Evolutionary conservation across 2,329 filamentous ascomycete species (phyloP), one percentile per base, ranked within the genome.

Genomic region (Truncatella angustata): DNA sequence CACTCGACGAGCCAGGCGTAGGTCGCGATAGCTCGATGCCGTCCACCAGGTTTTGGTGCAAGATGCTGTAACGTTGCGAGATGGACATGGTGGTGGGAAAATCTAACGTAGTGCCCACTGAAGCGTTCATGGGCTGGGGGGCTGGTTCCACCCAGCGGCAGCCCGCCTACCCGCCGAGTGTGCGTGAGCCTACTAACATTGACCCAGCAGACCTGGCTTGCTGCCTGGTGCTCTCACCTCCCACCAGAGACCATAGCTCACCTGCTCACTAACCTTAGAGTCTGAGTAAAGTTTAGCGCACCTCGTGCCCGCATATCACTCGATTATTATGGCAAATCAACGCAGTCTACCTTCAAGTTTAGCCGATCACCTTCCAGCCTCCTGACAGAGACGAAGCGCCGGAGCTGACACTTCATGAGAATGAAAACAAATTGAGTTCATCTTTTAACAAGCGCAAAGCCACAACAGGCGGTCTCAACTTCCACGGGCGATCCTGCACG

Each of bases 401-500:
- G 16, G 21, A 14, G 28, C 40, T 21, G 24, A 44, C 40, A 28
- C 12, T n/a, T 28, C 40, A n/a, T 44, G 21, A 24, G 21, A 11
- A 14, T 10, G 36, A 18, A 18, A 18, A 20, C 44, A 35, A 34
- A 18, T 24, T 47, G 18, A 45, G 20, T 26, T 45, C 42, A 30
- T 26, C 42, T 16, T 28, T 32, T 34, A 18, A 20, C 20, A 21
- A n/a, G n/a, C n/a, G 32, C 40, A 30, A 16, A 26, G 23, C 21
- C 40, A 44, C 10, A 18, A n/a, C 11, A 24, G 16, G 24, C 20
- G 16, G 21, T 18, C 12, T 44, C 40, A 44, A 24, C 11, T 28
- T 21, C 20, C 23, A 23, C 40, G 16, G 40, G 12, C 21, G 24
- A 18, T 35, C 36, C 49, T 58, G 52, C 42, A 45, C 52, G 48